Base-by-base conservation (phyloP, 1,284 basidiomycete genomes). In the Tetrapyrgos nigripes region DNA sequence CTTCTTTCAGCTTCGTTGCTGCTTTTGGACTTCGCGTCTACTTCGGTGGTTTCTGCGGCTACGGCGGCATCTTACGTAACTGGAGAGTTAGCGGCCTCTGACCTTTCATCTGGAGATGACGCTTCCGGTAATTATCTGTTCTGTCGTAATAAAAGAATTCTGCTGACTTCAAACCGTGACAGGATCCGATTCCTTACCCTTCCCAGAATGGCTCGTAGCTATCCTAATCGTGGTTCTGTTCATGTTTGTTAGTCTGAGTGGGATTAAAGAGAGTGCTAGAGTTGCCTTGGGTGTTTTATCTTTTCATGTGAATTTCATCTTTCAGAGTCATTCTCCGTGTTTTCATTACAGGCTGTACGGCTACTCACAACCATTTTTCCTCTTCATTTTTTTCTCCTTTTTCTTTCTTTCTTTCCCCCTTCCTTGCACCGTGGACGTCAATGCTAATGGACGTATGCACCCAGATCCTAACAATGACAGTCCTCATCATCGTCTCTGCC, bases 11-110 rank as follows among this genome's bases (percentile, higher is more conserved):
- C 88, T 1, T 78, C 85, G 0, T 73, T 89, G 4, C 79, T 89
- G 1, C 72, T 90, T 13, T 75, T 91, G 1, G 89, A 91, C 66
- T 88, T 86, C 49, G 76, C 85, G 2, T 80, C 86, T 1, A 91
- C 88, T 0, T 77, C 84, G 0, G 81, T 88, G 13, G 86, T 91
- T 14, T 89, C 89, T 1, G 87, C 89, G 0, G 85, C 87, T 1
- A 89, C 89, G 0, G 88, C 88, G 0, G 77, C 81, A 8, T 77
- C 83, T 3, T 91, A 91, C 64, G 79, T 91, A n/a, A 75, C 78
- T 2, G 86, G 84, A 11, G 88, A 91, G 68, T 77, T 87, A 8
- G 57, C 67, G 1, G 17, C 17, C 4, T 17, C 37, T 11, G 19
- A 40, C 37, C 6, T 11, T 8, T 40, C 19, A 4, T 40, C 37